phyloP scores from a whole-genome alignment of 2,329 filamentous ascomycete genomes.

The Arachnomyces sp. region DNA sequence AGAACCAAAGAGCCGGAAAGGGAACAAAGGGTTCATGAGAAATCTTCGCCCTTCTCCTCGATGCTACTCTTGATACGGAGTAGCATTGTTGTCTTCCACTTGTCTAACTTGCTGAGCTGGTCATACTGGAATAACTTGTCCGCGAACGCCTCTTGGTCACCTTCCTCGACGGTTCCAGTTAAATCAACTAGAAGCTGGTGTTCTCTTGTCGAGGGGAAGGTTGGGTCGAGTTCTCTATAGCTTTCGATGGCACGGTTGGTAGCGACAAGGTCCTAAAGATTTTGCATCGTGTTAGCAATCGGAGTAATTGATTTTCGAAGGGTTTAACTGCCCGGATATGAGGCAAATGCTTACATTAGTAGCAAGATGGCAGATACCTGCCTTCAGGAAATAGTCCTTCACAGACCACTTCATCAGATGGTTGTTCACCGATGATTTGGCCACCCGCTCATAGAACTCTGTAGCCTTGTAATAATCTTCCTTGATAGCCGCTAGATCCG shows the following conservation, averaged over 20 bases:
- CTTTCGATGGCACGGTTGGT: constrained; percentile 71
- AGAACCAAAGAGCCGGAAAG: constrained; percentile 5
- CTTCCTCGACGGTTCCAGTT: constrained; percentile 63
- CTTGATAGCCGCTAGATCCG: constrained; percentile 75
- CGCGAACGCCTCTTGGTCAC: constrained; percentile 73
- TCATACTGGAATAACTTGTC: constrained; percentile 86
- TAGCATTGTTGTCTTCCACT: constrained; percentile 89
- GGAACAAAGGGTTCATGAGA: constrained; percentile 44
- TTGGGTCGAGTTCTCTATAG: constrained; percentile 72
- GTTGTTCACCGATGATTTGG: constrained; percentile 70
- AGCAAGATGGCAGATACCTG: constrained; percentile 80
- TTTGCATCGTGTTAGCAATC: neutral
- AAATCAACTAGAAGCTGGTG: constrained; percentile 74
- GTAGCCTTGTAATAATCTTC: constrained; percentile 79
- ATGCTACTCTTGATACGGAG: constrained; percentile 78
- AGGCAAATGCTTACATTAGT: constrained; percentile 36
- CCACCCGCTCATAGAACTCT: constrained; percentile 75
- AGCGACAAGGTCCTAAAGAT: constrained; percentile 61
- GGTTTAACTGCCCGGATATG: no score
- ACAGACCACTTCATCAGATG: constrained; percentile 90
- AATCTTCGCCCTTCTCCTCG: constrained; percentile 62
- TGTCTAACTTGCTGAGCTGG: constrained; percentile 86
- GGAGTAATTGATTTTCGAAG: constrained; percentile 4
- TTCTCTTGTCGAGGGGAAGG: constrained; percentile 71
- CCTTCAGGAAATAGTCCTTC: constrained; percentile 93